These are phyloP conservation scores for Forsythia suspensa DNA, from an alignment of 257 asterid species.

Conservation along the genomic window DNA sequence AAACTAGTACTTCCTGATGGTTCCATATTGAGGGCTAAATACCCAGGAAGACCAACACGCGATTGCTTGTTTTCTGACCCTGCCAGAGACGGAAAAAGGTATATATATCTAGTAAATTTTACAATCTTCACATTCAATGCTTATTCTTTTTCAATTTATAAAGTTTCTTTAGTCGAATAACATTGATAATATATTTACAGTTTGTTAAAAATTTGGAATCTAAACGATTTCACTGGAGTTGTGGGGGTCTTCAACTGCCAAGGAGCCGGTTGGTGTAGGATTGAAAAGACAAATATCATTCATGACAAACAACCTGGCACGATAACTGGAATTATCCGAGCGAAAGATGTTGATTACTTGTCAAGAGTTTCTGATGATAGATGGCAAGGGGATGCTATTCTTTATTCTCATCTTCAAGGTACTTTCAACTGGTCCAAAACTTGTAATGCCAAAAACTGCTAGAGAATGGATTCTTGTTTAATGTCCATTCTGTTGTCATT, in stretches of 20 bases:
- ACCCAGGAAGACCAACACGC: conserved; percentile 86
- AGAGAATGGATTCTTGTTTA: too few species aligned
- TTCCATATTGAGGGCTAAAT: conserved; percentile 77
- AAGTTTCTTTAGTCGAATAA: not conserved
- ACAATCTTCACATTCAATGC: not conserved
- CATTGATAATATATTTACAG: conserved; percentile 32
- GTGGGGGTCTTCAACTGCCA: conserved; percentile 79
- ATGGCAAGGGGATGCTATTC: conserved; percentile 66
- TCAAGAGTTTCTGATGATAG: conserved; percentile 54
- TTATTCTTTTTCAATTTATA: not conserved
- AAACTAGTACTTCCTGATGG: conserved; percentile 92
- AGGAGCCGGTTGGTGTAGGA: conserved; percentile 81
- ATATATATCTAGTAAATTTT: not conserved
- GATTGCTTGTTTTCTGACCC: conserved; percentile 92
- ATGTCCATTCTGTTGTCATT: not conserved
- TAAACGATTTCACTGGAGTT: conserved; percentile 70
- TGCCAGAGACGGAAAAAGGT: conserved; percentile 84
- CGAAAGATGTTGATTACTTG: conserved; percentile 71
- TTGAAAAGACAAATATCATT: conserved; percentile 67
- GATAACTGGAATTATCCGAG: conserved; percentile 56
- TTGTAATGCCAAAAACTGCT: too few species aligned
- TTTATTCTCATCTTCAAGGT: conserved; percentile 73
- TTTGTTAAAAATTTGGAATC: conserved; percentile 82
- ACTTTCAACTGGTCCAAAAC: not conserved
- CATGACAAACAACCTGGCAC: conserved; percentile 69